Base-by-base conservation (phyloP, 2,329 filamentous ascomycete genomes). In the Seiridium unicorne region DNA sequence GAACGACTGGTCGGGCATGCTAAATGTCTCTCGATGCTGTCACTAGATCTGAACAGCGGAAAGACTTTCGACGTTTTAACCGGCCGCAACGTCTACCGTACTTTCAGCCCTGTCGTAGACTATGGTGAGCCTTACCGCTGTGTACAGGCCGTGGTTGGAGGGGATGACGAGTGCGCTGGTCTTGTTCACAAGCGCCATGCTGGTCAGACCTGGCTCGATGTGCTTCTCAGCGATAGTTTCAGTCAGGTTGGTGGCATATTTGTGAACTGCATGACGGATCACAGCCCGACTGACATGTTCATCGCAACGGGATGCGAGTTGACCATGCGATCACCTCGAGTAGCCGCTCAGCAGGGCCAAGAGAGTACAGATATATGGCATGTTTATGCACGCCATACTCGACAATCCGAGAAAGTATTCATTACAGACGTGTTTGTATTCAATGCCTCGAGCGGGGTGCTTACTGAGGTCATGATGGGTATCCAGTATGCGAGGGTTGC, bases 401-500 rank as follows among this genome's bases (percentile, higher is more conserved):
- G 7, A 11, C 9, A 9, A n/a, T 48, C 46, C 18, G 46, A 18
- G 7, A n/a, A n/a, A 7, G 2, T 7, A 9, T 48, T n/a, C 18
- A 7, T 48, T 7, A 48, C 13, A n/a, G 46, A 48, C 26, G 18
- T 48, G 18, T 48, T 48, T 31, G 46, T 31, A 7, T 48, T 11
- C 3, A 18, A 48, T 11, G 8, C 46, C 6, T 2, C 6, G 11
- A 31, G 26, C 18, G 46, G 46, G 7, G 6, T 7, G 18, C 26
- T 48, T 6, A n/a, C 18, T 7, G 46, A 48, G 46, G 46, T 18
- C 8, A n/a, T 48, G 8, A 7, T 48, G 8, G 46, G 46, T n/a
- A 68, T 72, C 26, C 66, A 71, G 51, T 74, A 69, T 69, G 72
- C 69, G 0, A 69, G 71, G 44, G 73, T 69, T 0, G n/a, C 38